These are phyloP conservation scores for Nitzschia sp. DNA, from an alignment of 108 stramenopile species.

Conservation along the genomic window DNA sequence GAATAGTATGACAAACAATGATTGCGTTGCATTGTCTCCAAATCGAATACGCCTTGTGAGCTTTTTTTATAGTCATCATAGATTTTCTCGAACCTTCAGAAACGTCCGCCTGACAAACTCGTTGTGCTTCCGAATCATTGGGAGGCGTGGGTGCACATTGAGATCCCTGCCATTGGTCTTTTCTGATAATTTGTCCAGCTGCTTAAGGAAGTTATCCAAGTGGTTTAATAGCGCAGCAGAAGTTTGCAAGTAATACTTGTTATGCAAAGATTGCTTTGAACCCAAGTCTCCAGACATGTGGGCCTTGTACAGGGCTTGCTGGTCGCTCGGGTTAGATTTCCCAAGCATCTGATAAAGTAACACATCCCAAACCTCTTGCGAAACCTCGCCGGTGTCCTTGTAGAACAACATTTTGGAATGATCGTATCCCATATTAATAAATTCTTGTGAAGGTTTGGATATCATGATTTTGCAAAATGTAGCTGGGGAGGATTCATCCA, in stretches of 20 bases:
- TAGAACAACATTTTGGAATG: conserved; percentile 58
- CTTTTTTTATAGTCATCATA: not conserved
- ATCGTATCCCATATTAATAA: conserved; percentile 52
- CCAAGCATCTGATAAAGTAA: conserved; percentile 14
- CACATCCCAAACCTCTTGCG: conserved; percentile 60
- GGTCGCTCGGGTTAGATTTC: not conserved
- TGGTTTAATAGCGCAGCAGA: not conserved
- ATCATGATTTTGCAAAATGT: conserved; percentile 60
- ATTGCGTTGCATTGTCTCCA: no score
- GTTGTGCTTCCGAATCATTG: conserved; percentile 65
- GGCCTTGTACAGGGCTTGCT: not conserved
- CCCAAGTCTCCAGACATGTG: not conserved
- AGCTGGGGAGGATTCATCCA: conserved; percentile 52
- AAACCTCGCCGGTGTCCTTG: conserved; percentile 60
- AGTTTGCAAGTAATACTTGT: not conserved
- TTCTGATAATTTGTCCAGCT: not conserved
- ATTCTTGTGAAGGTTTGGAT: conserved; percentile 35
- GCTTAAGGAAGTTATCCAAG: not conserved
- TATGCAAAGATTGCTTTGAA: not conserved
- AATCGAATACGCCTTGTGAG: no score
- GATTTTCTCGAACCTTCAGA: conserved; percentile 34
- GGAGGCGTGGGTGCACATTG: conserved; percentile 42
- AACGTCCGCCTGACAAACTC: conserved; percentile 64
- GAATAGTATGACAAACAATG: no score
- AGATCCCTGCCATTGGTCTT: not conserved